Evolutionary conservation across 345 rosid species (phyloP), one percentile per base, ranked within the genome.

Genomic region (Bretschneidera sinensis): DNA sequence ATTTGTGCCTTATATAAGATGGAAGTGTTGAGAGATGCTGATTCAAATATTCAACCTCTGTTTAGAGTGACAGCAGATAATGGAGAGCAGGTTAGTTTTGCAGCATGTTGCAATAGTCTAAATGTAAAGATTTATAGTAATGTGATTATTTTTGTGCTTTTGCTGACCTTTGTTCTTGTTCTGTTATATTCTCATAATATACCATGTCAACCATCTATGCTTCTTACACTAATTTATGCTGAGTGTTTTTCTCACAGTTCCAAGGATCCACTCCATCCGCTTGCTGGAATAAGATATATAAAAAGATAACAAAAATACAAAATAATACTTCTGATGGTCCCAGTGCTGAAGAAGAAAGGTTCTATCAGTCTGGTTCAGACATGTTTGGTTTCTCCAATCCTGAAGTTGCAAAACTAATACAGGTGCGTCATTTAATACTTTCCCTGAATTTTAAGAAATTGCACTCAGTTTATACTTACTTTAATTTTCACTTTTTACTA

Each of bases 311-410:
- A 71, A 83, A 78, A 76, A 62, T 69, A 48, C 76, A 66, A 39
- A 75, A 61, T 50, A 25, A 71, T 66, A 48, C 71, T 62, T 69
- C 77, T 23, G 65, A 64, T 74, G 75, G 75, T 60, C 74, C 73
- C 66, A 76, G 81, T 65, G 65, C 64, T 64, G 74, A 64, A 69
- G 70, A 66, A 31, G 75, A 73, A 43, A 78, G 71, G 48, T 61
- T 43, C 24, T 64, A 33, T 58, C 71, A 66, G 63, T 76, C 88
- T 55, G 97, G 97, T 61, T 71, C 91, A 65, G 81, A 88, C 60
- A 86, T 94, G 97, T 94, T 94, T 83, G 99, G 97, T 61, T 90
- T 94, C 78, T 94, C 96, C 56, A 73, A 78, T 70, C 92, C 96
- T 57, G 88, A 88, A 72, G 96, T 94, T 19, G 33, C 62, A 25